Evolutionary conservation across 345 rosid genomes (phyloP).

Genomic region (Carallia pectinifolia): DNA sequence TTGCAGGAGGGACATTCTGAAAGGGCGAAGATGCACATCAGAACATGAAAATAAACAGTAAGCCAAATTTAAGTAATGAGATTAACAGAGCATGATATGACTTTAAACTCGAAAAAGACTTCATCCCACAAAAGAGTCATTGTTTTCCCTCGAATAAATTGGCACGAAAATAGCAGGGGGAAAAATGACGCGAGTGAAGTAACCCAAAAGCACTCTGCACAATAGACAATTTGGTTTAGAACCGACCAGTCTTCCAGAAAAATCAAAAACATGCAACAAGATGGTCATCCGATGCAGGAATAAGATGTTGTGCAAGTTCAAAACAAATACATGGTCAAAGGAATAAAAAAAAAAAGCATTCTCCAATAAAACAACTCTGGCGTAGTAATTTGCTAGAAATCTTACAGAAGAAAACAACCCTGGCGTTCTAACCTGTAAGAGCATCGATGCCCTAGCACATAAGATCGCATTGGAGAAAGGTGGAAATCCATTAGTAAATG

Average conservation of each 20-base stretch:
- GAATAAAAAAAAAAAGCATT: background rate
- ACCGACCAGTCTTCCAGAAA: too few species aligned
- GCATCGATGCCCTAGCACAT: slow-evolving; percentile 99
- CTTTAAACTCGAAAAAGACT: background rate
- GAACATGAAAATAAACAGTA: background rate
- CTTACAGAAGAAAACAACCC: background rate
- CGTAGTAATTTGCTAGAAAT: background rate
- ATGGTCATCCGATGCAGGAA: too few species aligned
- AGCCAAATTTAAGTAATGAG: background rate
- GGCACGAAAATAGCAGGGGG: too few species aligned
- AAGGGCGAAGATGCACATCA: slow-evolving; percentile 10
- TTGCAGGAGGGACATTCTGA: slow-evolving; percentile 97
- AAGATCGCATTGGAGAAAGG: slow-evolving; percentile 77
- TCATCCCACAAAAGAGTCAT: too few species aligned
- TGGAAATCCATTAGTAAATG: slow-evolving; percentile 79
- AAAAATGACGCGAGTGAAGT: too few species aligned
- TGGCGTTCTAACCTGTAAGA: slow-evolving; percentile 67
- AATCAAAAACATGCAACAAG: too few species aligned
- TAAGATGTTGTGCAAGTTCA: too few species aligned
- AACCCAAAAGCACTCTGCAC: too few species aligned
- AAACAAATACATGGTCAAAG: too few species aligned
- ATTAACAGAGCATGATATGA: background rate
- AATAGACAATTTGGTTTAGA: too few species aligned
- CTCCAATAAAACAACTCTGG: too few species aligned
- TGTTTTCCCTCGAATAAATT: too few species aligned